Conservation (phyloP, 129 eudicot genomes). For the Saposhnikovia divaricata region DNA sequence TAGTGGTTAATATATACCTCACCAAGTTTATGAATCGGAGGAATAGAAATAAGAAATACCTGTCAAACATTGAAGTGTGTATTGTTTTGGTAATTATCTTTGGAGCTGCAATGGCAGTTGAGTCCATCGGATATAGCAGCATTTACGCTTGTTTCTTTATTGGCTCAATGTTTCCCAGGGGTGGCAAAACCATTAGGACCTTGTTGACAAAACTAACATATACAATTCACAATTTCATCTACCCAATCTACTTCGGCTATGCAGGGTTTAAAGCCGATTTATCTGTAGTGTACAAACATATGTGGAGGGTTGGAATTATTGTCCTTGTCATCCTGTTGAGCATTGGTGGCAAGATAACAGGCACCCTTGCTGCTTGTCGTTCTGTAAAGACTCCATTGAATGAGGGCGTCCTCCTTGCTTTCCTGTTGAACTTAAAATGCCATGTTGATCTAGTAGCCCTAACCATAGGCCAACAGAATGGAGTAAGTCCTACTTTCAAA, state of each 20-base stretch:
- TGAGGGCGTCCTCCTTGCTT: conserved; percentile 79
- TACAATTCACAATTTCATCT: conserved; percentile 57
- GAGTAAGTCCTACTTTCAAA: conserved; percentile 32
- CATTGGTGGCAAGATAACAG: conserved; percentile 80
- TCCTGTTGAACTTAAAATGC: conserved; percentile 83
- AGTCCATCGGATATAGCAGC: conserved; percentile 72
- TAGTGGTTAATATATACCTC: conserved; percentile 33
- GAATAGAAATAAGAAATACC: conserved; percentile 57
- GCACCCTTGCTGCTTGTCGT: conserved; percentile 70
- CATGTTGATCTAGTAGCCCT: conserved; percentile 73
- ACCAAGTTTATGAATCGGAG: conserved; percentile 56
- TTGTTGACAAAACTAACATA: conserved; percentile 53
- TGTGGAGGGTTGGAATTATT: conserved; percentile 35
- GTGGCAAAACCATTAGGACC: conserved; percentile 80
- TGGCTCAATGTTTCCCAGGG: conserved; percentile 74
- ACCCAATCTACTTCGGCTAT: conserved; percentile 87
- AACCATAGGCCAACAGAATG: conserved; percentile 40
- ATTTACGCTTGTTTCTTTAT: conserved; percentile 60
- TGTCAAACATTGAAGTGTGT: conserved; percentile 55
- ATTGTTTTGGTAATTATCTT: conserved; percentile 44
- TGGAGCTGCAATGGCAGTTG: conserved; percentile 57
- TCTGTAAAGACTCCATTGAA: conserved; percentile 60
- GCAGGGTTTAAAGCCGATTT: conserved; percentile 79
- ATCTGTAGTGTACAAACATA: conserved; percentile 25
- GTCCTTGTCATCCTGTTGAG: conserved; percentile 54